Evolutionary conservation across 1,284 basidiomycete species (phyloP).

Genomic region (Papiliotrema fonsecae): DNA sequence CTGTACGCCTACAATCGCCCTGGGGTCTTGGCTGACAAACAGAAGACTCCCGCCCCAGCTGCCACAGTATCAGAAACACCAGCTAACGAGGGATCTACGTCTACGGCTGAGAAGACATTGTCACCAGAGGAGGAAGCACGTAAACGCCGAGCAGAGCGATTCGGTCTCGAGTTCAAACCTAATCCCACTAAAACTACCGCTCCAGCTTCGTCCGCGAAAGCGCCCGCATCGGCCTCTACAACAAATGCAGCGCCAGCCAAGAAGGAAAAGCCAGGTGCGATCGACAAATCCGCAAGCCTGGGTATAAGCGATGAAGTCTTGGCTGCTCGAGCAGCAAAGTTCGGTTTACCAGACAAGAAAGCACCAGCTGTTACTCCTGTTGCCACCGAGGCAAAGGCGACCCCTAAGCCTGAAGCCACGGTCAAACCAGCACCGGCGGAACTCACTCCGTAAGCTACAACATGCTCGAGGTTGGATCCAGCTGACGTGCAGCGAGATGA

Average conservation of each 20-base stretch:
- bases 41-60: too few species aligned
- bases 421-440: too few species aligned
- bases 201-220: slow-evolving; percentile 5
- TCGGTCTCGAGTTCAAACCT: slow-evolving; percentile 42
- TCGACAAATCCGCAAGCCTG: slow-evolving; percentile 27
- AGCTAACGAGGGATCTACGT: too few species aligned
- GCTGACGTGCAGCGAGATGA: slow-evolving; percentile 23
- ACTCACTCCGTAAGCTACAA: slow-evolving; percentile 31
- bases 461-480: neutral
- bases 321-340: slow-evolving; percentile 42
- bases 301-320: slow-evolving; percentile 38
- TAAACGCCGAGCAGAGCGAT: slow-evolving; percentile 38
- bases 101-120: neutral
- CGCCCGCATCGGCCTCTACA: slow-evolving; percentile 9
- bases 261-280: slow-evolving; percentile 24
- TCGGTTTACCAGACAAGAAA: slow-evolving; percentile 39
- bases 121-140: neutral
- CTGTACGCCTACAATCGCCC: too few species aligned
- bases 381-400: slow-evolving; percentile 9
- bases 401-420: too few species aligned
- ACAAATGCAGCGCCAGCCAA: slow-evolving; percentile 4
- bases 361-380: slow-evolving; percentile 10
- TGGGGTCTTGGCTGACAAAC: neutral
- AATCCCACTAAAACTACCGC: slow-evolving; percentile 10
- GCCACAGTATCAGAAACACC: too few species aligned